Conservation (phyloP, 805 yeast species). For the Kuraishia hungarica region DNA sequence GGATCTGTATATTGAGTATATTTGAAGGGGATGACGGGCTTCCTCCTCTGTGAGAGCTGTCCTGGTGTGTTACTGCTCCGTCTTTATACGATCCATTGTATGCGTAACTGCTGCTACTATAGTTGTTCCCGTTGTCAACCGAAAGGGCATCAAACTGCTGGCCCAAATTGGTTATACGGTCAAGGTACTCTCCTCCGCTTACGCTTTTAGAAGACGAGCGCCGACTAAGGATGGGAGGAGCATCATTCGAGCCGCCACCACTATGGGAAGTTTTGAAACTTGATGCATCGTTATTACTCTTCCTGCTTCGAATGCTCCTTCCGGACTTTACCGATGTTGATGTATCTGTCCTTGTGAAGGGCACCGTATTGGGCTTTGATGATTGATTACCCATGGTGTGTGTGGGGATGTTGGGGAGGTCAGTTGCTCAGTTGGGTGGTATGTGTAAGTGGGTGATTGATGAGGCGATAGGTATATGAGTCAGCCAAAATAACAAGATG, state of each 20-base stretch:
- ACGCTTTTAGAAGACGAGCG: neutral
- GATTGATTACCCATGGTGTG: slow-evolving; percentile 2
- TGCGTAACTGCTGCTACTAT: neutral
- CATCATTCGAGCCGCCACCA: neutral
- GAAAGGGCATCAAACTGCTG: neutral
- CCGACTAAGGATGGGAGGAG: neutral
- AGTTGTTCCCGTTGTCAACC: neutral
- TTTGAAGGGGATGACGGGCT: neutral
- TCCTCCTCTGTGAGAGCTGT: neutral
- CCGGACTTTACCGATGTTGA: slow-evolving; percentile 36
- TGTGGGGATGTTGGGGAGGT: neutral
- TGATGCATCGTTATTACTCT: slow-evolving; percentile 17
- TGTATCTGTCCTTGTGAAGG: slow-evolving; percentile 46
- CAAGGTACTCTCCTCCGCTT: neutral
- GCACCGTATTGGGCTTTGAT: slow-evolving; percentile 8
- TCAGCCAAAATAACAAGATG: too few species aligned
- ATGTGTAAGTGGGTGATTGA: too few species aligned
- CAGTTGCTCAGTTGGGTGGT: neutral
- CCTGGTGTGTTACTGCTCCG: neutral
- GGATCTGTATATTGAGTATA: neutral
- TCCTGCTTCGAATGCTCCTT: neutral
- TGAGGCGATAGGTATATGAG: too few species aligned
- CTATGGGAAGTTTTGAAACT: slow-evolving; percentile 21
- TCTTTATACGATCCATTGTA: neutral
- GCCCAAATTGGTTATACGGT: neutral